Conservation (phyloP, 2,329 filamentous ascomycete species). For the Keithomyces neogunnii region DNA sequence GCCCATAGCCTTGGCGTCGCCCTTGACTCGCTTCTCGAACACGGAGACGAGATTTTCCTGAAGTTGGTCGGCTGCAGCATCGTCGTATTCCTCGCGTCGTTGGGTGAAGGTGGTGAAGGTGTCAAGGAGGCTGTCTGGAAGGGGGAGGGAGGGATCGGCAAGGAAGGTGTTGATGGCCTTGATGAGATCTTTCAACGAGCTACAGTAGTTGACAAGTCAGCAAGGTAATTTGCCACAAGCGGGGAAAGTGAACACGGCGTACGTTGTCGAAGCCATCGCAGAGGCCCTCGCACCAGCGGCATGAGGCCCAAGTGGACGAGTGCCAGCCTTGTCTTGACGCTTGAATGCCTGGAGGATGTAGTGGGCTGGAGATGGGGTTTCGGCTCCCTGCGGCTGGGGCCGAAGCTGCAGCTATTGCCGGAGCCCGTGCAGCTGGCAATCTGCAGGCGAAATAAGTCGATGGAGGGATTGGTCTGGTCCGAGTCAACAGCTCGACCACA, state of each 20-base stretch:
- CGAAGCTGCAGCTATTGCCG: background rate
- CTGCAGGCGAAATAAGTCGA: background rate
- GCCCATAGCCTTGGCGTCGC: slow-evolving; percentile 46
- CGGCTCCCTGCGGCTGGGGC: background rate
- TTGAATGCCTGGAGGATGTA: background rate
- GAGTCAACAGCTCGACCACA: background rate
- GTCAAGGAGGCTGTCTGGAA: slow-evolving; percentile 56
- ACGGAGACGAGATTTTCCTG: slow-evolving; percentile 64
- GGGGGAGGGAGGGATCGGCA: slow-evolving; percentile 44
- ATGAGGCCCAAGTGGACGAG: background rate
- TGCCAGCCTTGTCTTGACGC: background rate
- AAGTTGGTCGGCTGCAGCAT: slow-evolving; percentile 58
- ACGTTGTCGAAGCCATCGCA: slow-evolving; percentile 19
- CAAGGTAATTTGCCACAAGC: slow-evolving; percentile 2
- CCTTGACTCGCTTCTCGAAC: slow-evolving; percentile 56
- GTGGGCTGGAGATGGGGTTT: background rate
- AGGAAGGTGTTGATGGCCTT: slow-evolving; percentile 47
- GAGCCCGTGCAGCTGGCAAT: background rate
- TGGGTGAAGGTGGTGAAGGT: slow-evolving; percentile 60
- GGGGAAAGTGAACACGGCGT: slow-evolving; percentile 7
- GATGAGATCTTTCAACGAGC: slow-evolving; percentile 52
- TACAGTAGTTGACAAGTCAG: slow-evolving; percentile 20
- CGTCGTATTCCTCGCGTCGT: slow-evolving; percentile 59
- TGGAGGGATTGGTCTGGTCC: background rate
- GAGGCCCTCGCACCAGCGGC: slow-evolving; percentile 2